phyloP scores from a whole-genome alignment of 306 rosid species.

The Delonix regia region DNA sequence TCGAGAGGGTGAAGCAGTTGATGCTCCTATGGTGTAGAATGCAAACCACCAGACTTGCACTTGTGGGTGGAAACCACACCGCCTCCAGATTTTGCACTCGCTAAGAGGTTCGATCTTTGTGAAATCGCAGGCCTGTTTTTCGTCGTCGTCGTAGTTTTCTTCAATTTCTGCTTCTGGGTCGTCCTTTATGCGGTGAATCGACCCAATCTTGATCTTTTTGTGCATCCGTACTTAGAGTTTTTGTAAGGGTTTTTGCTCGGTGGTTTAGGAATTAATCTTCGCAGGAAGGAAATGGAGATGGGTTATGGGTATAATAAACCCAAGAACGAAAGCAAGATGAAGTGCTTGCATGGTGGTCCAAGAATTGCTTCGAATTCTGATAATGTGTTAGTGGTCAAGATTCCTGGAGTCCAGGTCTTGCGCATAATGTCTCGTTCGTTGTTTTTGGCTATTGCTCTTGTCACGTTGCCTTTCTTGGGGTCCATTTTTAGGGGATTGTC shows the following conservation, averaged over 20 bases:
- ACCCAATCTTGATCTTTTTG: background rate
- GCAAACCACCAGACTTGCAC: conserved; percentile 55
- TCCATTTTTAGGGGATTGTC: conserved; percentile 37
- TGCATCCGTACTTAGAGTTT: conserved; percentile 8
- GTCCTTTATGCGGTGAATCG: conserved; percentile 24
- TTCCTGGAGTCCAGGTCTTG: conserved; percentile 55
- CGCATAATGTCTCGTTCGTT: conserved; percentile 58
- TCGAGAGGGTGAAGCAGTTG: conserved; percentile 52
- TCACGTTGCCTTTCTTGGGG: conserved; percentile 50
- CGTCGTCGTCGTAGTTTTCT: background rate
- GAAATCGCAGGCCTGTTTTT: background rate
- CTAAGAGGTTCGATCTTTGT: conserved; percentile 37
- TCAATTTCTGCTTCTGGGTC: conserved; percentile 38
- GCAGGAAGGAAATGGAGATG: conserved; percentile 35
- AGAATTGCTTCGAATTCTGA: conserved; percentile 41
- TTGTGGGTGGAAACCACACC: conserved; percentile 87
- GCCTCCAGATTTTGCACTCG: conserved; percentile 75
- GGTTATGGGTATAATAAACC: conserved; percentile 15
- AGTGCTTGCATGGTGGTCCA: conserved; percentile 32
- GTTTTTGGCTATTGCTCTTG: conserved; percentile 60
- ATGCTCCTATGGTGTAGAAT: conserved; percentile 54
- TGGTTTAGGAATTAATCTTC: background rate
- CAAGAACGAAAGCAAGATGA: conserved; percentile 34
- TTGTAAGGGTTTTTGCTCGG: background rate
- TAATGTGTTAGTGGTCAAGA: conserved; percentile 45